Conservation (phyloP, 495 filamentous ascomycete genomes). For the Pyronema omphalodes region DNA sequence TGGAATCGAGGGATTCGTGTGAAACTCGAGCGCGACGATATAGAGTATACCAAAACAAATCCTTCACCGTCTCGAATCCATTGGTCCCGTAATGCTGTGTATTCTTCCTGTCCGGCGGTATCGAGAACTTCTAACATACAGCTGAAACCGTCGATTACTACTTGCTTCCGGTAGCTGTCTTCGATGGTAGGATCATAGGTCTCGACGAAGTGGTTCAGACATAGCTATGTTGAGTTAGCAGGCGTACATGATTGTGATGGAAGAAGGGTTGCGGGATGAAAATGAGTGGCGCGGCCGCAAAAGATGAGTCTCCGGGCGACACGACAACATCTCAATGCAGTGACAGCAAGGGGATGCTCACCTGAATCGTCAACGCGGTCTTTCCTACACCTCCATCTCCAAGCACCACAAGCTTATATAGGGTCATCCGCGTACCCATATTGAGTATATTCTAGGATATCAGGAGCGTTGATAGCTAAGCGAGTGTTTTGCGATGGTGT, state of each 20-base stretch:
- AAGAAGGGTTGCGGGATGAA: slow-evolving; percentile 3
- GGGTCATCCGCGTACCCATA: slow-evolving; percentile 46
- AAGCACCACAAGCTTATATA: slow-evolving; percentile 97
- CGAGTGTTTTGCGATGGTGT: too few relatives aligned
- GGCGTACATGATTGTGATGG: background rate
- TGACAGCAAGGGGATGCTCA: slow-evolving; percentile 32
- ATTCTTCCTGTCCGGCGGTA: slow-evolving; percentile 98
- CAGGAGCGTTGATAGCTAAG: too few relatives aligned
- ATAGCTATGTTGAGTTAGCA: slow-evolving; percentile 34
- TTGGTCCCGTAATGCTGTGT: slow-evolving; percentile 89
- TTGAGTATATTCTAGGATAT: too few relatives aligned
- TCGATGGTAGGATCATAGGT: slow-evolving; percentile 95
- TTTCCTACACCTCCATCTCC: slow-evolving; percentile 79
- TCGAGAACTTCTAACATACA: slow-evolving; percentile 98
- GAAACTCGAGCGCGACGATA: slow-evolving; percentile 88
- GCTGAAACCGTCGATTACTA: slow-evolving; percentile 86
- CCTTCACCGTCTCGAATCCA: slow-evolving; percentile 98
- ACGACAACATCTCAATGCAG: background rate
- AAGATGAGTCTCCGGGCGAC: background rate
- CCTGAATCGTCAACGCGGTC: slow-evolving; percentile 93
- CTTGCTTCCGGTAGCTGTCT: slow-evolving; percentile 95
- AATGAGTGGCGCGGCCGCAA: slow-evolving; percentile 6
- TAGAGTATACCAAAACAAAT: slow-evolving; percentile 94
- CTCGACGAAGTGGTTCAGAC: slow-evolving; percentile 63
- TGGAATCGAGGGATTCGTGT: slow-evolving; percentile 87